These are phyloP conservation scores for Fusarium agapanthi DNA, from an alignment of 2,329 filamentous ascomycete genomes.

Conservation along the genomic window DNA sequence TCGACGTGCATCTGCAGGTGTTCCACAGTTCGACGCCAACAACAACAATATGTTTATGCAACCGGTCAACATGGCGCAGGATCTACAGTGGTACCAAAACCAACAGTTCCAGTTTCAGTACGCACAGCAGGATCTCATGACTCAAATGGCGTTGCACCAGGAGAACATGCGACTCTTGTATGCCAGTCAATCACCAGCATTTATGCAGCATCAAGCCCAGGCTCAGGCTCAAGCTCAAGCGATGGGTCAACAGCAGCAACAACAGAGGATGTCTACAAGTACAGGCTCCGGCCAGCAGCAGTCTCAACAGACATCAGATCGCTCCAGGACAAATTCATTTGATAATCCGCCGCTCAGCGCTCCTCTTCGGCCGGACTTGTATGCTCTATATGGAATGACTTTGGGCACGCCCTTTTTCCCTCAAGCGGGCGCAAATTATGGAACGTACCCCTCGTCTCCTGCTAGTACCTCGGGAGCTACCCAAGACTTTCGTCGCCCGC, in stretches of 20 bases:
- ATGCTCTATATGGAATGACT: slow-evolving; percentile 57
- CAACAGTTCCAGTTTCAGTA: slow-evolving; percentile 53
- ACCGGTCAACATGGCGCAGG: slow-evolving; percentile 56
- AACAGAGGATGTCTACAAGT: slow-evolving; percentile 37
- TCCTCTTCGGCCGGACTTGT: slow-evolving; percentile 65
- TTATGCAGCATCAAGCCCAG: slow-evolving; percentile 45
- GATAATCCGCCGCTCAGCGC: slow-evolving; percentile 69
- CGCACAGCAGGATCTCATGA: slow-evolving; percentile 51
- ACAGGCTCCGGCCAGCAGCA: slow-evolving; percentile 39
- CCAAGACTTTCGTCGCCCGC: slow-evolving; percentile 65
- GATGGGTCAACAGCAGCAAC: slow-evolving; percentile 49
- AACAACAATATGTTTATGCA: slow-evolving; percentile 52
- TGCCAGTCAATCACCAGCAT: slow-evolving; percentile 45
- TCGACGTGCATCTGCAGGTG: slow-evolving; percentile 62
- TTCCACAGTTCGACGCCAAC: slow-evolving; percentile 59
- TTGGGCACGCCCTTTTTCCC: slow-evolving; percentile 57
- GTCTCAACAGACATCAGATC: slow-evolving; percentile 51
- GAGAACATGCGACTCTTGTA: slow-evolving; percentile 51
- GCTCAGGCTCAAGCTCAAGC: slow-evolving; percentile 39
- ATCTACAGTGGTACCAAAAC: slow-evolving; percentile 60
- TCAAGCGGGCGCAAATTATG: slow-evolving; percentile 55
- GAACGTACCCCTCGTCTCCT: slow-evolving; percentile 66
- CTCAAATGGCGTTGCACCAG: slow-evolving; percentile 53
- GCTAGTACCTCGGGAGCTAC: slow-evolving; percentile 53
- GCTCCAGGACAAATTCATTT: slow-evolving; percentile 70